phyloP scores from a whole-genome alignment of 345 rosid genomes.

The Laguncularia racemosa region DNA sequence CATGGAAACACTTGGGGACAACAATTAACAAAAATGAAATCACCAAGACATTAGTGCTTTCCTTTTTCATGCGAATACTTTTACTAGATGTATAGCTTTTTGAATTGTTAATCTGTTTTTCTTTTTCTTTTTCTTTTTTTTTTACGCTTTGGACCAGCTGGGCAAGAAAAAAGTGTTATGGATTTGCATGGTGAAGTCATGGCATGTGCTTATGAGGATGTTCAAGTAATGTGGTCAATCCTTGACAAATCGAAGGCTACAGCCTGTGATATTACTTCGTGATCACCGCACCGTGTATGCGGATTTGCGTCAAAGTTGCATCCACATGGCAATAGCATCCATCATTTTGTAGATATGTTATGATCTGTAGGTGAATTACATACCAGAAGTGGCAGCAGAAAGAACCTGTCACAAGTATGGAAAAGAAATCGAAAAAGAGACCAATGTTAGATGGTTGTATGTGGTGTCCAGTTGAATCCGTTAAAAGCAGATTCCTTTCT shows the following conservation, averaged over 20 bases:
- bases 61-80: too few relatives aligned
- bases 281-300: conserved; percentile 1
- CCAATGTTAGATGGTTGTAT: too few relatives aligned
- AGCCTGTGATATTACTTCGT: conserved; percentile 37
- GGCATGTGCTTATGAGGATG: conserved; percentile 92
- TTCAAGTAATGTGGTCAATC: conserved; percentile 96
- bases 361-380: not conserved
- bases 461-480: too few relatives aligned
- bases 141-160: conserved; percentile 27
- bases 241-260: conserved; percentile 79
- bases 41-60: too few relatives aligned
- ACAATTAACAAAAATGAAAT: not conserved
- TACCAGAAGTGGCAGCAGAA: not conserved
- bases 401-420: not conserved
- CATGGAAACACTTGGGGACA: not conserved
- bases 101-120: not conserved
- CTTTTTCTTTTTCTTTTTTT: too few relatives aligned
- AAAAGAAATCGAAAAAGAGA: not conserved
- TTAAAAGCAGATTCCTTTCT: too few relatives aligned
- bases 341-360: not conserved
- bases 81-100: too few relatives aligned
- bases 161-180: conserved; percentile 43
- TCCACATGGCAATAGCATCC: not conserved
- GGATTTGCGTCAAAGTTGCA: not conserved
- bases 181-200: conserved; percentile 87